Percentiles rank a stretch among this genome's conserved stretches.
These are phyloP conservation scores for Casuarina glauca DNA, from an alignment of 306 rosid species.

Conservation along the genomic window DNA sequence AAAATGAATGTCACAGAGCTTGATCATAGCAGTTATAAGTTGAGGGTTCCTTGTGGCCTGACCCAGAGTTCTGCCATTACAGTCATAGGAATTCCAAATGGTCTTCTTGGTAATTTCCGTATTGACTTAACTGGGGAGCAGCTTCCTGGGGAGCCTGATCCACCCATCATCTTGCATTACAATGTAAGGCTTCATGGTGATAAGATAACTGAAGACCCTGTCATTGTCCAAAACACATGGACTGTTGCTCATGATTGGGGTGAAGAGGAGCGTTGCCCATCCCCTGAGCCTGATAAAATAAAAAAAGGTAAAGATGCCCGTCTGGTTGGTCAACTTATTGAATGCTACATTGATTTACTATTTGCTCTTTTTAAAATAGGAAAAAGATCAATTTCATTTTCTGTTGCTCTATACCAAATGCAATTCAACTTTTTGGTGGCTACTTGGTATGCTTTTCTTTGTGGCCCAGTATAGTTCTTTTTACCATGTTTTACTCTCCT, in stretches of 20 bases:
- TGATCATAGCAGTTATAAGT: constrained; percentile 51
- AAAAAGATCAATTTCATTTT: constrained; percentile 2
- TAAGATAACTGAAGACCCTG: constrained; percentile 92
- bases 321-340: constrained; percentile 22
- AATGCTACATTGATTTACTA: constrained; percentile 13
- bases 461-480: not conserved
- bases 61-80: constrained; percentile 97
- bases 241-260: constrained; percentile 95
- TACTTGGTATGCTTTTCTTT: not conserved
- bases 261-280: constrained; percentile 95
- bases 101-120: constrained; percentile 84
- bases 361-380: constrained; percentile 13
- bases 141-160: constrained; percentile 97
- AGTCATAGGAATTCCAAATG: constrained; percentile 82
- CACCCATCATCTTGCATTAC: constrained; percentile 90
- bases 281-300: constrained; percentile 68
- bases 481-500: not conserved
- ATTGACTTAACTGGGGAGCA: constrained; percentile 88
- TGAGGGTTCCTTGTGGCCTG: constrained; percentile 88
- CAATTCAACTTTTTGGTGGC: not conserved
- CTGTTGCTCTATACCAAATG: not conserved
- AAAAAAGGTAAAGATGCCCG: constrained; percentile 57
- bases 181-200: constrained; percentile 97
- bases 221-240: constrained; percentile 97
- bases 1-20: constrained; percentile 69